Evolutionary conservation across 208 protist genomes (phyloP).

Genomic region (Acanthamoeba royreba): DNA sequence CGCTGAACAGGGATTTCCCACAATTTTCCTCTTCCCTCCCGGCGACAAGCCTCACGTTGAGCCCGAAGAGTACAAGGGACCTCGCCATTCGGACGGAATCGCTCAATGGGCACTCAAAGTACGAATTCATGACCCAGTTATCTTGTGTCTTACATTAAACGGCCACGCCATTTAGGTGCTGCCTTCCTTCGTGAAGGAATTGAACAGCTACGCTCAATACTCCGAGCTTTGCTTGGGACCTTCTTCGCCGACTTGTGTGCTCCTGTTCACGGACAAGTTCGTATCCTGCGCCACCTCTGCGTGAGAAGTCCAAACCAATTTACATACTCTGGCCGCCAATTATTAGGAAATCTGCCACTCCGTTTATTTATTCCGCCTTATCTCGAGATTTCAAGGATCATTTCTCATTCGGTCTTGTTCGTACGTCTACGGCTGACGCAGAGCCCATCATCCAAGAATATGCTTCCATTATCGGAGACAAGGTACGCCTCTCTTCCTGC

Average conservation of each 20-base stretch:
- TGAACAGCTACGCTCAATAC: neutral
- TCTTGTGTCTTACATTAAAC: neutral
- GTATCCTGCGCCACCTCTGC: neutral
- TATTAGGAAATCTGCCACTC: neutral
- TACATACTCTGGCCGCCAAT: neutral
- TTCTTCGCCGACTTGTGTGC: neutral
- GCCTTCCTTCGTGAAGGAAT: slow-evolving; percentile 9
- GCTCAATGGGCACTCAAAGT: slow-evolving; percentile 38
- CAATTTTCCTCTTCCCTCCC: neutral
- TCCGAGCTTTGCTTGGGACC: neutral
- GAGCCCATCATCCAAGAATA: neutral
- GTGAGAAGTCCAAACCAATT: neutral
- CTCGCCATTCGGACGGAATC: slow-evolving; percentile 18
- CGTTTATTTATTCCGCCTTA: neutral
- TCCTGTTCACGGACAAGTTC: slow-evolving; percentile 18
- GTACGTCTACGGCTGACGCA: neutral
- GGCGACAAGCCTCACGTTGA: neutral
- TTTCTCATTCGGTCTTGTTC: slow-evolving; percentile 3
- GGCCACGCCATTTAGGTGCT: neutral
- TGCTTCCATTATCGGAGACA: neutral
- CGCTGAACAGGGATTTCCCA: slow-evolving; percentile 15
- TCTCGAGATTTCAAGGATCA: slow-evolving; percentile 24
- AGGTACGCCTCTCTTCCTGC: neutral
- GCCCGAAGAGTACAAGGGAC: neutral
- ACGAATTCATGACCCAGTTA: neutral